Conservation (phyloP, 768 basidiomycete genomes). For the Boletus subparvulus region DNA sequence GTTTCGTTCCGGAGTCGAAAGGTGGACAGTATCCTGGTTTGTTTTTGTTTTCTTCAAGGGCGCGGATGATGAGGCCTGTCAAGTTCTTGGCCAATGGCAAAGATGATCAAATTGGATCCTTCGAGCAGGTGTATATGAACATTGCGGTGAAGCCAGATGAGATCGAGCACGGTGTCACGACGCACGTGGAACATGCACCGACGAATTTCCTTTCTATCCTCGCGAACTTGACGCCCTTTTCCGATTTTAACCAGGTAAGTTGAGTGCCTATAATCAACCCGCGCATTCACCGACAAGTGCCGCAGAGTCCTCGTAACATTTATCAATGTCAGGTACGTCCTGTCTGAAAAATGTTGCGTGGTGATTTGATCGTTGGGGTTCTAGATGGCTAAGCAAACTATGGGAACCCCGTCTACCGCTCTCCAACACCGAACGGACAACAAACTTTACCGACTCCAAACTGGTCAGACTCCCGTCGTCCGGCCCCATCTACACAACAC, state of each 20-base stretch:
- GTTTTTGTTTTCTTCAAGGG: constrained; percentile 82
- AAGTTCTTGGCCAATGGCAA: constrained; percentile 84
- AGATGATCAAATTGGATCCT: constrained; percentile 90
- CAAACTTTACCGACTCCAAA: constrained; percentile 95
- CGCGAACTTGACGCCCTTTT: constrained; percentile 97
- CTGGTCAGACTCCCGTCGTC: constrained; percentile 92
- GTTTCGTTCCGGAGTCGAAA: constrained; percentile 81
- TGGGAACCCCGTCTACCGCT: constrained; percentile 97
- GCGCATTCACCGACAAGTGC: not conserved
- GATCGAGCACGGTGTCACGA: constrained; percentile 71
- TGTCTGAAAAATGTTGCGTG: not conserved
- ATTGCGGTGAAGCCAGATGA: constrained; percentile 90
- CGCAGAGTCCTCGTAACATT: constrained; percentile 83
- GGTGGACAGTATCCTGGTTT: constrained; percentile 97
- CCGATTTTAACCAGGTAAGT: constrained; percentile 95
- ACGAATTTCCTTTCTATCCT: constrained; percentile 96
- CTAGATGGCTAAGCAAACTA: constrained; percentile 99
- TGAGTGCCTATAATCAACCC: not conserved
- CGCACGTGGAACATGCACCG: constrained; percentile 91
- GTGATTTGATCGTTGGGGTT: constrained; percentile 7
- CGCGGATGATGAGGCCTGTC: constrained; percentile 98
- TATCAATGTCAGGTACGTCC: constrained; percentile 83
- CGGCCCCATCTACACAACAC: constrained; percentile 88
- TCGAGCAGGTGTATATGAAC: constrained; percentile 99
- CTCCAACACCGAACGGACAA: constrained; percentile 93